Conservation (phyloP, 2,329 filamentous ascomycete species). For the Cladophialophora chaetospira region DNA sequence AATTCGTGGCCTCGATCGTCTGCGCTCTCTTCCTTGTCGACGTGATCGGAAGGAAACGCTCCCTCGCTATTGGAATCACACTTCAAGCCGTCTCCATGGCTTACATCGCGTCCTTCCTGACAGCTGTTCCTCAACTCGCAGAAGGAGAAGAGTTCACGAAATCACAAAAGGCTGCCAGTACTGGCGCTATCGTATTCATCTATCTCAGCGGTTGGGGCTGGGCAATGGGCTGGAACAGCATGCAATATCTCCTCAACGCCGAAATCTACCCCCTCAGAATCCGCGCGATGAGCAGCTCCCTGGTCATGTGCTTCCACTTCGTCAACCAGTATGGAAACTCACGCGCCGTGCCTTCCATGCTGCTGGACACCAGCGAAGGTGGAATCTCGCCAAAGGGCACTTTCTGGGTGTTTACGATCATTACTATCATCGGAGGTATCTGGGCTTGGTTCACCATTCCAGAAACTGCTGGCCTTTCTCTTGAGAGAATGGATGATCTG, state of each 20-base stretch:
- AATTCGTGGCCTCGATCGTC: conserved; percentile 65
- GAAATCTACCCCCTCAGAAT: conserved; percentile 50
- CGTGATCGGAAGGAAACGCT: conserved; percentile 70
- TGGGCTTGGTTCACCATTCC: conserved; percentile 75
- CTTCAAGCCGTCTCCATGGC: conserved; percentile 54
- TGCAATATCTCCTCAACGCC: conserved; percentile 48
- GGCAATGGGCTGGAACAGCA: conserved; percentile 51
- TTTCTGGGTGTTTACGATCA: conserved; percentile 72
- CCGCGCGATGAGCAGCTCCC: conserved; percentile 44
- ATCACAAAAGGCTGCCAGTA: conserved; percentile 37
- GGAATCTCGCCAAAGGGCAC: conserved; percentile 63
- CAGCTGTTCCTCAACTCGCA: conserved; percentile 36
- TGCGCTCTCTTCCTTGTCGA: conserved; percentile 80
- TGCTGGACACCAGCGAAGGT: conserved; percentile 53
- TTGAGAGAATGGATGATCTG: conserved; percentile 66
- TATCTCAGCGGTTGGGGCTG: conserved; percentile 49
- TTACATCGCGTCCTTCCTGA: conserved; percentile 56
- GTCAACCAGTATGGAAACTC: conserved; percentile 39
- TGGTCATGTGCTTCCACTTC: conserved; percentile 50
- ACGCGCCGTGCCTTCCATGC: conserved; percentile 39
- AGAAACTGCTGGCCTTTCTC: conserved; percentile 64
- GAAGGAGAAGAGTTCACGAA: conserved; percentile 18
- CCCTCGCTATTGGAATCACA: conserved; percentile 50
- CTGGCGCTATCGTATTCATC: conserved; percentile 47
- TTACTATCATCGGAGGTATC: conserved; percentile 66